Evolutionary conservation across 371 early-diverging fungal species (phyloP).

Genomic region (Mortierella sp.): DNA sequence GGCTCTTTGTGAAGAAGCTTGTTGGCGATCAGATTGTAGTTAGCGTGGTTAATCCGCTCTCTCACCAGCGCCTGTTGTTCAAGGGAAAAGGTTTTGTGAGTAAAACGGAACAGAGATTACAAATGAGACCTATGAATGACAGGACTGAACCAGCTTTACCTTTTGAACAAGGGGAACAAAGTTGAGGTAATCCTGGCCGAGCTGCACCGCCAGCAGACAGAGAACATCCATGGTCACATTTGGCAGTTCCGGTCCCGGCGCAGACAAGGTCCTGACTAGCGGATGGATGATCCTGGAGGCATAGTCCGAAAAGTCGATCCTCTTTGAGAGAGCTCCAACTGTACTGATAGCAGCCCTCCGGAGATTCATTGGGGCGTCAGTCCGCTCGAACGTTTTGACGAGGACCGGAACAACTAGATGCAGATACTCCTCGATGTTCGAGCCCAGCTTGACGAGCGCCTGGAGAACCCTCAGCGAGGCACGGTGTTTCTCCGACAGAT

Average conservation of each 20-base stretch:
- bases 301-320: slow-evolving; percentile 90
- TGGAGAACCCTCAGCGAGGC: slow-evolving; percentile 87
- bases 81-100: neutral
- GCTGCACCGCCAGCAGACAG: slow-evolving; percentile 86
- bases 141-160: slow-evolving; percentile 53
- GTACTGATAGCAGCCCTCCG: slow-evolving; percentile 84
- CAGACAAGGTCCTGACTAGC: slow-evolving; percentile 80
- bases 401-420: slow-evolving; percentile 93
- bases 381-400: slow-evolving; percentile 84
- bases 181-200: slow-evolving; percentile 88
- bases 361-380: slow-evolving; percentile 74
- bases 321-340: slow-evolving; percentile 83
- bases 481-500: slow-evolving; percentile 78
- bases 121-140: neutral
- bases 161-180: slow-evolving; percentile 93
- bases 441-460: slow-evolving; percentile 88
- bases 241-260: slow-evolving; percentile 73
- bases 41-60: slow-evolving; percentile 33
- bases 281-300: slow-evolving; percentile 94
- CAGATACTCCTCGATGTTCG: slow-evolving; percentile 94
- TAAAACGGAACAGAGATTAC: neutral
- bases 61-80: slow-evolving; percentile 19
- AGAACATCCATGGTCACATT: slow-evolving; percentile 86
- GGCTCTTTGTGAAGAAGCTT: slow-evolving; percentile 39
- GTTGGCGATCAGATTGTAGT: slow-evolving; percentile 37